Evolutionary conservation across 805 yeast species (phyloP), one percentile per base, ranked within the genome.

Genomic region (Saccharomyces eubayanus): DNA sequence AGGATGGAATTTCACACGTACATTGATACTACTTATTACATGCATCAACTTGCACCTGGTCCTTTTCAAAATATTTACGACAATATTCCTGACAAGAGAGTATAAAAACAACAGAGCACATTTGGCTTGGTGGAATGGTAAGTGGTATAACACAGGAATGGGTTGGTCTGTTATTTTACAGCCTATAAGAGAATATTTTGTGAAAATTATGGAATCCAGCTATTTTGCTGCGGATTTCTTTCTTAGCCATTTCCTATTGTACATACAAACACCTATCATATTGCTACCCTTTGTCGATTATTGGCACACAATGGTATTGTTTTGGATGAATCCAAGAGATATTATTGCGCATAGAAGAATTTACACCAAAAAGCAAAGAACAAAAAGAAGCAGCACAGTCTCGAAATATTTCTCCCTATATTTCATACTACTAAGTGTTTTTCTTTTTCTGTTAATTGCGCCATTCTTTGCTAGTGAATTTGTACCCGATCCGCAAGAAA

Each of bases 101-200:
- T 77, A 77, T 59, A 78, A 75, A 54, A 81, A 77, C 58, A 85
- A 79, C 57, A 77, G 73, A 47, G 70, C 87, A 0, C 87, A 84
- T 60, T 65, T 78, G 40, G 84, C 91, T 2, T 85, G 89, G 89
- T 86, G 91, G 90, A 78, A 88, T 10, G 90, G 91, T 0, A 80
- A 76, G 53, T 86, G 92, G 92, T 62, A 77, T 48, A 76, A 75
- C 12, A 75, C 83, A 0, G 83, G 83, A 0, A 72, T 85, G 47
- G 89, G 90, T 0, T 80, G 84, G 81, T 67, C 77, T 48, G 71
- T 80, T 0, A 51, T 85, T 5, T 71, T 83, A 2, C 90, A 84
- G 57, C 90, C 90, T 1, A 55, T 77, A 2, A 70, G 92, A 60
- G 92, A 85, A 63, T 79, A 72, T 51, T 53, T 79, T 24, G 84